Base-by-base conservation (phyloP, 306 rosid genomes). In the Inga laurina region DNA sequence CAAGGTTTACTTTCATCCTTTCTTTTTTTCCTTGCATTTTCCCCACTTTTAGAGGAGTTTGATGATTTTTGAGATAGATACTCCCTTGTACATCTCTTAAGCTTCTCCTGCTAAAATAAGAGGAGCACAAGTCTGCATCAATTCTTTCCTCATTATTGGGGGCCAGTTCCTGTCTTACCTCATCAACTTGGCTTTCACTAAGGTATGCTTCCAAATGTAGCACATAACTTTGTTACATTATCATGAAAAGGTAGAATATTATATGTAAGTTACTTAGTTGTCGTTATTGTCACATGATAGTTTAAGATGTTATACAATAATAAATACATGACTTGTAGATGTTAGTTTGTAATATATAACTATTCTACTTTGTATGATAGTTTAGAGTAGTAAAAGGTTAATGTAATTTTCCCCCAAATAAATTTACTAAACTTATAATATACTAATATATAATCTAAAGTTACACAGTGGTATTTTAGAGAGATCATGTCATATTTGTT, bases 71-170 rank as follows among this genome's bases (percentile, higher is more conserved):
- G 30, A 27, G 30, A 0, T 27, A 27, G 30, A 97, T 5, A 79
- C 98, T 0, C 98, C 98, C 7, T 87, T 94, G 2, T 94, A 94
- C 82, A 95, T 95, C 54, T 93, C 98, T 15, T 97, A 95, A 88
- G 88, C 91, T 56, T 91, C 97, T 51, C 97, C 97, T n/a, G 90
- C 97, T 59, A 92, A 84, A 83, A 88, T 93, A 41, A 84, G 97
- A 87, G 98, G 98, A 37, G 98, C 97, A 49, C 83, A 92, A 2
- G 97, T 95, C 21, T 83, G 92, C 49, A 90, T 89, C 68, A 95
- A 95, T 67, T 91, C 88, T 65, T 64, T 95, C 62, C 90, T 93
- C 13, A 88, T 95, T 46, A 95, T 97, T 0, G 90, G 94, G 8
- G 98, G 98, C 37, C 98, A 93, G 34, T 92, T 93, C 44, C 81